These are phyloP conservation scores for Mycena crocata DNA, from an alignment of 768 basidiomycete genomes.

Conservation along the genomic window DNA sequence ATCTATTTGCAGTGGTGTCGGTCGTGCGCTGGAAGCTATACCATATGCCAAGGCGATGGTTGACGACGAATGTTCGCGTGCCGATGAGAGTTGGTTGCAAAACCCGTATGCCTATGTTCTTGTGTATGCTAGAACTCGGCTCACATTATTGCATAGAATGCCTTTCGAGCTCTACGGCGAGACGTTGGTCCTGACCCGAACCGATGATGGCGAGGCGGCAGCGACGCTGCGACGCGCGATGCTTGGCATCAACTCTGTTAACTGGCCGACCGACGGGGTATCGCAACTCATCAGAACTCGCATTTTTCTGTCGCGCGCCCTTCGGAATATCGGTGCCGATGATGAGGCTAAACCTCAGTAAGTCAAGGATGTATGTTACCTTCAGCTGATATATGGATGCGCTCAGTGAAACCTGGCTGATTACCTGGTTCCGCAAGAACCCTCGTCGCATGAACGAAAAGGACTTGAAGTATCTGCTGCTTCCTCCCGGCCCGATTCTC, in stretches of 20 bases:
- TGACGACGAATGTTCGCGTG: constrained; percentile 11
- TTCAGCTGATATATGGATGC: not conserved
- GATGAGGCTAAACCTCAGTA: constrained; percentile 30
- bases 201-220: constrained; percentile 5
- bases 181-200: constrained; percentile 1
- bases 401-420: constrained; percentile 27
- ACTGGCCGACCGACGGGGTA: not conserved
- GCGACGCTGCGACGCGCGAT: constrained; percentile 19
- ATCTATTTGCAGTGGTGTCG: constrained; percentile 6
- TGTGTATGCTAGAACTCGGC: not conserved
- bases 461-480: not conserved
- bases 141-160: not conserved
- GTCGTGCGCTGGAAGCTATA: constrained; percentile 16
- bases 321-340: constrained; percentile 26
- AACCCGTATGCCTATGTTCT: constrained; percentile 10
- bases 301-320: constrained; percentile 6
- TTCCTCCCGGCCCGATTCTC: constrained; percentile 30
- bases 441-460: constrained; percentile 11
- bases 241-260: constrained; percentile 12
- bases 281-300: not conserved
- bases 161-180: constrained; percentile 22
- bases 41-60: constrained; percentile 27
- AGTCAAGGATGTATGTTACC: not conserved
- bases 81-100: constrained; percentile 11
- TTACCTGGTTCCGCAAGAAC: constrained; percentile 38